These are phyloP conservation scores for Russula abietina DNA, from an alignment of 768 basidiomycete genomes.

Conservation along the genomic window DNA sequence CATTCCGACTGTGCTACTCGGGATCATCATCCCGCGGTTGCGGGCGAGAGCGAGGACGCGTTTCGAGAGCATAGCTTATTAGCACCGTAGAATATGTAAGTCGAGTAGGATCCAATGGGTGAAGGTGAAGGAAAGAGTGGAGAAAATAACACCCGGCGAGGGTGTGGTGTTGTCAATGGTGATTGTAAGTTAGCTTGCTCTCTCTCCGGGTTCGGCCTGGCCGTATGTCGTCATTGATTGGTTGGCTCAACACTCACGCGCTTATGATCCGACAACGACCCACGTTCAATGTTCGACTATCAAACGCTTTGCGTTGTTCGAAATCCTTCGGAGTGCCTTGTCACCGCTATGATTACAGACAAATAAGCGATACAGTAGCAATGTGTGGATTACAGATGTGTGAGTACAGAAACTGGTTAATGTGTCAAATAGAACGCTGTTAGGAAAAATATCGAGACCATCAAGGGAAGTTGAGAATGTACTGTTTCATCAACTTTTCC, in stretches of 20 bases:
- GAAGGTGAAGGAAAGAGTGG: neutral
- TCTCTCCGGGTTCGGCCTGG: neutral
- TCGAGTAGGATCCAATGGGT: neutral
- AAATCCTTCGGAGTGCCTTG: neutral
- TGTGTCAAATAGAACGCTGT: neutral
- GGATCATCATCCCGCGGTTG: slow-evolving; percentile 19
- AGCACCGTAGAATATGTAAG: neutral
- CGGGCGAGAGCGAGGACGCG: slow-evolving; percentile 25
- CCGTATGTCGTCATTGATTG: neutral
- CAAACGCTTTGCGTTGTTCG: neutral
- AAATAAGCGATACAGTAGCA: neutral
- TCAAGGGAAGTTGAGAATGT: slow-evolving; percentile 61
- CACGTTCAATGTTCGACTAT: neutral
- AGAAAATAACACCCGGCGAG: neutral
- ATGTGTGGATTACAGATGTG: slow-evolving; percentile 6
- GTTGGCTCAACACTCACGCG: neutral
- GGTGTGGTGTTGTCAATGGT: neutral
- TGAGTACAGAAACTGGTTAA: neutral
- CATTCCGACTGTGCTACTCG: slow-evolving; percentile 15
- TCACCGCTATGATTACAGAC: neutral
- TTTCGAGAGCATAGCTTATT: slow-evolving; percentile 23
- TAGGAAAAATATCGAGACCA: too few species aligned
- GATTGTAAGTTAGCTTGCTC: neutral
- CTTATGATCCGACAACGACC: neutral
- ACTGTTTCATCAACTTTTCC: slow-evolving; percentile 54